Conservation (phyloP, 129 eudicot genomes). For the Deinandra increscens region DNA sequence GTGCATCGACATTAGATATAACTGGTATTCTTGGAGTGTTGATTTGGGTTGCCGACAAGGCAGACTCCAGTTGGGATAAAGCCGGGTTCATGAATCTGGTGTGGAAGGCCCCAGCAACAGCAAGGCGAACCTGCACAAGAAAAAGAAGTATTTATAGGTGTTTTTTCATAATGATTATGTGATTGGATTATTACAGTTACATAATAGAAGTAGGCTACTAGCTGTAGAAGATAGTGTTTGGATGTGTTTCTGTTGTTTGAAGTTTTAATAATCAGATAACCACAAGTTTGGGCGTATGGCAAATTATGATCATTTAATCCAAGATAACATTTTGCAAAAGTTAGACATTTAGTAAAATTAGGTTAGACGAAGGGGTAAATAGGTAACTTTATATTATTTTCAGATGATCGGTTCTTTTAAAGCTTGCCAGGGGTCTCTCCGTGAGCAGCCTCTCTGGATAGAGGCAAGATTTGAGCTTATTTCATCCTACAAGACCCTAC, state of each 20-base stretch:
- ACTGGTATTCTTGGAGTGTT: slow-evolving; percentile 86
- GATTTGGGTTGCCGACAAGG: slow-evolving; percentile 75
- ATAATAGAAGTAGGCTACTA: background rate
- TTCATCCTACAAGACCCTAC: too few relatives aligned
- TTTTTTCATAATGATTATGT: background rate
- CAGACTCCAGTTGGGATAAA: slow-evolving; percentile 87
- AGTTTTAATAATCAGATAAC: background rate
- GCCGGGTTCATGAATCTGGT: slow-evolving; percentile 90
- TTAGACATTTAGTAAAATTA: background rate
- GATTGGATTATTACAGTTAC: background rate
- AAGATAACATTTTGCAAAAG: background rate
- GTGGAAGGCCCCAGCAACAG: slow-evolving; percentile 97
- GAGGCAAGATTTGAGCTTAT: too few relatives aligned
- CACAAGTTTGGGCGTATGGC: background rate
- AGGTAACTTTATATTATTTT: background rate
- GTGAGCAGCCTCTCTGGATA: too few relatives aligned
- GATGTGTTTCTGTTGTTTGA: background rate
- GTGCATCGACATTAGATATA: slow-evolving; percentile 92
- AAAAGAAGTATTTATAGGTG: background rate
- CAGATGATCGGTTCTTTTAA: background rate
- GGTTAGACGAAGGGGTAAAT: too few relatives aligned
- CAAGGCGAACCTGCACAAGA: slow-evolving; percentile 74
- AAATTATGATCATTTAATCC: background rate
- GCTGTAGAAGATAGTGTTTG: background rate
- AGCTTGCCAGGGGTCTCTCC: too few relatives aligned